Evolutionary conservation across 192 early-diverging fungal genomes (phyloP), one percentile per base, ranked within the genome.

Genomic region (Backusella mclennaniae): DNA sequence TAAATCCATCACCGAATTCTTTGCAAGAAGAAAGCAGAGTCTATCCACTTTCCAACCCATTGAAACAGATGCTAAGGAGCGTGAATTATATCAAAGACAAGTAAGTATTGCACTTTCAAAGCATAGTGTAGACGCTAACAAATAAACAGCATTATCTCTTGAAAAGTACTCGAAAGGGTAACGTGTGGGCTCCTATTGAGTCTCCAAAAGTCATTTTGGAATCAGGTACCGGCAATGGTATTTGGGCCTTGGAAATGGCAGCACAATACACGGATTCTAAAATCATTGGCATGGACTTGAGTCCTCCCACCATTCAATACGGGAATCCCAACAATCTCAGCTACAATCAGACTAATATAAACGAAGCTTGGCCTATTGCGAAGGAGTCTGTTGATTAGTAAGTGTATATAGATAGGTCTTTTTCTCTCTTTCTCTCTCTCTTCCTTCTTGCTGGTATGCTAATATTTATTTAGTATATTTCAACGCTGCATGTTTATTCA

Each of bases 221-320:
- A n/a, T 39, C 79, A 17, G 82, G 82, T 11, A 79, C 77, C 35
- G 78, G 75, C n/a, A 79, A 79, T 67, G 82, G 78, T 38, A 83
- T 83, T 21, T 83, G 82, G 82, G 76, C 78, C 5, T 42, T 80
- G 1, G 82, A 83, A 73, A 74, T 83, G 71, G 82, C 82, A 6
- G 36, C 35, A 31, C 67, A 76, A 44, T 75, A 71, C 41, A 75
- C 72, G 2, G 6, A 67, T 31, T 69, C 77, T 33, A 70, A 76
- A 26, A 73, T 83, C 0, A n/a, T 75, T 41, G 82, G 75, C 15
- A 69, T 80, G 23, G 82, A 80, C 38, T 21, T 77, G 3, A 76
- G 69, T 21, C 46, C 78, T 39, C 68, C 76, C 11, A 26, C 46
- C 19, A 52, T 49, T 66, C 78, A 74, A 39, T 67, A 73, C 21